Evolutionary conservation across 2,329 filamentous ascomycete genomes (phyloP).

Genomic region (Cercospora sesami): DNA sequence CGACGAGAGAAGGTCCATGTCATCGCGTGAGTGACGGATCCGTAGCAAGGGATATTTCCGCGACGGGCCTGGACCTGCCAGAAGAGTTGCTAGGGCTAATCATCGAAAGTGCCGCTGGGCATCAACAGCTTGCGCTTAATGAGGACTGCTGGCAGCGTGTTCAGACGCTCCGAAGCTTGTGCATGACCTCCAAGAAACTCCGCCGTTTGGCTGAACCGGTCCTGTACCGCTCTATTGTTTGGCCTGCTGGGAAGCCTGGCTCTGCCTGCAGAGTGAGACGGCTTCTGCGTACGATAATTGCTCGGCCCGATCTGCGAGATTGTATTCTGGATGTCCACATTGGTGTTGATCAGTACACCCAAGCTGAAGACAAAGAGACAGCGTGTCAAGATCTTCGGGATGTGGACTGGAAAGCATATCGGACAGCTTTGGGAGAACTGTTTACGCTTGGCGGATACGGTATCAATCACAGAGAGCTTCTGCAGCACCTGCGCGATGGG

Average conservation of each 20-base stretch:
- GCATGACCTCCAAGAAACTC: conserved; percentile 10
- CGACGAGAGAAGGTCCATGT: neutral
- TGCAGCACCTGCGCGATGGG: neutral
- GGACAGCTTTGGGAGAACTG: neutral
- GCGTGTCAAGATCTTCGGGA: neutral
- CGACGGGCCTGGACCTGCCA: conserved; percentile 7
- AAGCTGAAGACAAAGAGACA: neutral
- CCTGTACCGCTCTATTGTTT: conserved; percentile 7
- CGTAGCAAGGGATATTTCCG: neutral
- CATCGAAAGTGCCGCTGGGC: conserved; percentile 5
- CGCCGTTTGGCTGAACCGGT: conserved; percentile 15
- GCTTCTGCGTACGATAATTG: conserved; percentile 8
- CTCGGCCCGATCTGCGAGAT: neutral
- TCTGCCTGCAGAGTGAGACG: neutral
- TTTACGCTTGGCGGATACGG: neutral
- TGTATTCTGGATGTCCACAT: conserved; percentile 3
- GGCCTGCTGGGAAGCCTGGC: neutral
- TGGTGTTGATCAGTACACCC: neutral
- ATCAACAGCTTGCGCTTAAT: neutral
- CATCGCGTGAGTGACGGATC: neutral
- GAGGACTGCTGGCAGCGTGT: neutral
- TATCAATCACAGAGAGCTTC: neutral
- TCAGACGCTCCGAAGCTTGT: conserved; percentile 9
- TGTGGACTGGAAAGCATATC: conserved; percentile 4
- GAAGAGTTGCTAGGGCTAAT: conserved; percentile 17